Evolutionary conservation across 2,329 filamentous ascomycete species (phyloP).

Genomic region (Sporothrix humicola): DNA sequence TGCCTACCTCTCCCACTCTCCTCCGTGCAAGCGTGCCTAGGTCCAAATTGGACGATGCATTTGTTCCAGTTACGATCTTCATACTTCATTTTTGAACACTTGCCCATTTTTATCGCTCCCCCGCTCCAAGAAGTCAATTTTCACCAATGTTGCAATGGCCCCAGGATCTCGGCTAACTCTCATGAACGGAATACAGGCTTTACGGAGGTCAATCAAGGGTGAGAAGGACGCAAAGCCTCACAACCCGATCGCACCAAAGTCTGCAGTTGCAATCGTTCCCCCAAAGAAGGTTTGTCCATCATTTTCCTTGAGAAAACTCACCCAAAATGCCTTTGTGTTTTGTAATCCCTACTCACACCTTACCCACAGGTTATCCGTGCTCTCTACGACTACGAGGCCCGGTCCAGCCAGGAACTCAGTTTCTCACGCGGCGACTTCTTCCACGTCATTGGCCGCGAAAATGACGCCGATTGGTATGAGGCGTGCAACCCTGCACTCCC

Average conservation of each 20-base stretch:
- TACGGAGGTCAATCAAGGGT: constrained; percentile 88
- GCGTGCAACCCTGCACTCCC: constrained; percentile 92
- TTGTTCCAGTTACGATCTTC: too few relatives aligned
- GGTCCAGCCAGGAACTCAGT: constrained; percentile 77
- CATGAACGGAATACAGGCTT: constrained; percentile 64
- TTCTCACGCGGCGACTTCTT: constrained; percentile 98
- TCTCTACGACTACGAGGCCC: constrained; percentile 87
- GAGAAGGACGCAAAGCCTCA: constrained; percentile 79
- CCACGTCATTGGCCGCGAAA: constrained; percentile 94
- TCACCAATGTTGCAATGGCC: background rate
- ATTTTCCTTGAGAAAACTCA: constrained; percentile 1
- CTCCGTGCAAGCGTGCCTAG: background rate
- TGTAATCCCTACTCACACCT: background rate
- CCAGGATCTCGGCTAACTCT: constrained; percentile 47
- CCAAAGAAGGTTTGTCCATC: constrained; percentile 81
- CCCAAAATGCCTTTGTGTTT: background rate
- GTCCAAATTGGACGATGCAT: background rate
- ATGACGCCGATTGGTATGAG: constrained; percentile 97
- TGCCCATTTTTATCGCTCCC: background rate
- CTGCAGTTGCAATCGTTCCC: constrained; percentile 84
- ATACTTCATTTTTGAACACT: background rate
- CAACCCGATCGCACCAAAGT: constrained; percentile 80
- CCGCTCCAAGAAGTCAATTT: background rate
- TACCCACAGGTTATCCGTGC: constrained; percentile 85
- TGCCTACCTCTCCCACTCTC: background rate